These are phyloP conservation scores for Cornus kousa DNA, from an alignment of 148 eudicot species.

Conservation along the genomic window DNA sequence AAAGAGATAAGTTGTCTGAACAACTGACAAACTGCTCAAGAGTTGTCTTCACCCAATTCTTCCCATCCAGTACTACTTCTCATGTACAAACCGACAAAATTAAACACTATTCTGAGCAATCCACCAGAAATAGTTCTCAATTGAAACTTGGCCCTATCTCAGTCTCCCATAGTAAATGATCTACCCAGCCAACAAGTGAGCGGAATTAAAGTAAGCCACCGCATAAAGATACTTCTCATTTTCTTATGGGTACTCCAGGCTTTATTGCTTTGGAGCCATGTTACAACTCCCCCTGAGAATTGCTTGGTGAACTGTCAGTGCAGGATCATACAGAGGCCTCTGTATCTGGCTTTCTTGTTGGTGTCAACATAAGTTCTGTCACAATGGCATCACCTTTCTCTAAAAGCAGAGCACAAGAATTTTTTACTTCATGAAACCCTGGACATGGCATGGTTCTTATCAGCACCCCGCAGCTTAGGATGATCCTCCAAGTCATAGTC, in stretches of 20 bases:
- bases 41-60: slow-evolving; percentile 29
- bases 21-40: slow-evolving; percentile 13
- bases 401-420: background rate
- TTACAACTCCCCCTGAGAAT: slow-evolving; percentile 40
- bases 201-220: slow-evolving; percentile 51
- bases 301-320: slow-evolving; percentile 18
- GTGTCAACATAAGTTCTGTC: background rate
- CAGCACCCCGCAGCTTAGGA: background rate
- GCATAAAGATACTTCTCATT: slow-evolving; percentile 24
- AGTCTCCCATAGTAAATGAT: slow-evolving; percentile 53
- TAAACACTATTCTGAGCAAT: slow-evolving; percentile 45
- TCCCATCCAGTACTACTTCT: slow-evolving; percentile 71
- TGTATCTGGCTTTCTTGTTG: slow-evolving; percentile 10
- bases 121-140: slow-evolving; percentile 50
- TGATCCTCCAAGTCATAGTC: slow-evolving; percentile 9
- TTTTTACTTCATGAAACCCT: slow-evolving; percentile 7
- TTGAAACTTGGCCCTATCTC: slow-evolving; percentile 49
- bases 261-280: slow-evolving; percentile 45
- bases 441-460: background rate
- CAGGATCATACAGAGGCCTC: slow-evolving; percentile 15
- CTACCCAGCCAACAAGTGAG: slow-evolving; percentile 64
- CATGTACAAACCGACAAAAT: slow-evolving; percentile 50
- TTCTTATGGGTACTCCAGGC: slow-evolving; percentile 31
- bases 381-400: slow-evolving; percentile 7
- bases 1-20: background rate